A percentile compares a stretch with the other conserved stretches of the same genome.
These are phyloP conservation scores for Leccinum sublutescens DNA, from an alignment of 768 basidiomycete species.

Conservation along the genomic window DNA sequence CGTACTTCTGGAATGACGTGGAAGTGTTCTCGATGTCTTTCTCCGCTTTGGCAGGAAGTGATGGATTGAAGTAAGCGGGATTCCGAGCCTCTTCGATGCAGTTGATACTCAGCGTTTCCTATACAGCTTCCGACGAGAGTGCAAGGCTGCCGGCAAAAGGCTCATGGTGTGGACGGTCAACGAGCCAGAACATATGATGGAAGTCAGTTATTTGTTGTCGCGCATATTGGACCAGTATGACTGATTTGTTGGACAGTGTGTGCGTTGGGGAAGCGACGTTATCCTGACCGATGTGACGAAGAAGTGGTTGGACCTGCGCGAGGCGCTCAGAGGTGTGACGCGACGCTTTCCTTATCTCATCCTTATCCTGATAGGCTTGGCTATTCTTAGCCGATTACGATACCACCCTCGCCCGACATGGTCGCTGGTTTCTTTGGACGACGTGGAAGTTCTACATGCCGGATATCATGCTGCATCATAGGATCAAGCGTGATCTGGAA, in stretches of 20 bases:
- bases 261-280: conserved; percentile 74
- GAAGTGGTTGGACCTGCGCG: conserved; percentile 64
- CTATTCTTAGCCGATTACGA: conserved; percentile 58
- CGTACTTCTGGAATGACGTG: conserved; percentile 88
- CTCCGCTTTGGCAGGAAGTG: conserved; percentile 60
- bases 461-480: conserved; percentile 32
- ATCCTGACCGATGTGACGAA: conserved; percentile 77
- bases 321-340: conserved; percentile 50
- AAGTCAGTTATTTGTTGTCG: conserved; percentile 46
- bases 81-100: not conserved
- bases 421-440: conserved; percentile 76
- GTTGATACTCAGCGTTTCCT: conserved; percentile 6
- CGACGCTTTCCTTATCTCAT: not conserved
- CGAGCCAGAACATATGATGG: conserved; percentile 83
- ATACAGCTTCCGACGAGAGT: conserved; percentile 74
- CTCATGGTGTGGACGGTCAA: conserved; percentile 99
- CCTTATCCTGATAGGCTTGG: not conserved
- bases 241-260: conserved; percentile 42
- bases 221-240: not conserved
- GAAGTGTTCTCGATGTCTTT: conserved; percentile 87
- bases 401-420: conserved; percentile 56
- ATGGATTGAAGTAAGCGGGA: conserved; percentile 62
- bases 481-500: conserved; percentile 41
- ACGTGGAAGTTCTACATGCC: conserved; percentile 59
- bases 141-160: conserved; percentile 74